Conservation (phyloP, 768 basidiomycete genomes). For the Botryobasidium botryosum region DNA sequence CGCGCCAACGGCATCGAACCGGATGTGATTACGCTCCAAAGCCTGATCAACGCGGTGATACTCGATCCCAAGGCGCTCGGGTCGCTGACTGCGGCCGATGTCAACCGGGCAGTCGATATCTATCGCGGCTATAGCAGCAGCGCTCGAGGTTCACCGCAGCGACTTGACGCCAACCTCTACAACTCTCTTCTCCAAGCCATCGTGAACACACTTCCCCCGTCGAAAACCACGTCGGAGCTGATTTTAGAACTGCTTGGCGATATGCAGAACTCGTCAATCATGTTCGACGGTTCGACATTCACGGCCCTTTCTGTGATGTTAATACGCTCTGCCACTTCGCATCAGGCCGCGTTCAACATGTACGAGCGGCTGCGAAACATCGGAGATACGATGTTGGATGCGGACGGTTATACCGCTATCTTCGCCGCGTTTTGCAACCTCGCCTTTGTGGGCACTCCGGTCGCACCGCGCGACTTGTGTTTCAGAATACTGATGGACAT, state of each 20-base stretch:
- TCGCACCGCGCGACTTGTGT: conserved; percentile 35
- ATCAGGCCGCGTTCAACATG: not conserved
- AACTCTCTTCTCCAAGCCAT: not conserved
- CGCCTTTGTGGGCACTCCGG: conserved; percentile 29
- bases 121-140: too few relatives aligned
- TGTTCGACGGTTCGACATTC: not conserved
- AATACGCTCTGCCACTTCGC: not conserved
- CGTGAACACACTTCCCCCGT: not conserved
- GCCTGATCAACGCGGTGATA: conserved; percentile 35
- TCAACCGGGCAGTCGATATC: too few relatives aligned
- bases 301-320: not conserved
- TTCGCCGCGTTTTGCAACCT: conserved; percentile 46
- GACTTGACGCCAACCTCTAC: too few relatives aligned
- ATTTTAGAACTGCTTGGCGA: not conserved
- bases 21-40: conserved; percentile 35
- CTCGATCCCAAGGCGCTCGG: too few relatives aligned
- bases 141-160: too few relatives aligned
- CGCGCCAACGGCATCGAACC: conserved; percentile 28
- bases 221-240: not conserved
- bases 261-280: not conserved
- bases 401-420: conserved; percentile 44
- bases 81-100: too few relatives aligned
- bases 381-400: conserved; percentile 15
- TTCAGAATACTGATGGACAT: conserved; percentile 70
- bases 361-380: not conserved